Evolutionary conservation across 2,329 filamentous ascomycete genomes (phyloP).

Genomic region (Fusarium tupiense): DNA sequence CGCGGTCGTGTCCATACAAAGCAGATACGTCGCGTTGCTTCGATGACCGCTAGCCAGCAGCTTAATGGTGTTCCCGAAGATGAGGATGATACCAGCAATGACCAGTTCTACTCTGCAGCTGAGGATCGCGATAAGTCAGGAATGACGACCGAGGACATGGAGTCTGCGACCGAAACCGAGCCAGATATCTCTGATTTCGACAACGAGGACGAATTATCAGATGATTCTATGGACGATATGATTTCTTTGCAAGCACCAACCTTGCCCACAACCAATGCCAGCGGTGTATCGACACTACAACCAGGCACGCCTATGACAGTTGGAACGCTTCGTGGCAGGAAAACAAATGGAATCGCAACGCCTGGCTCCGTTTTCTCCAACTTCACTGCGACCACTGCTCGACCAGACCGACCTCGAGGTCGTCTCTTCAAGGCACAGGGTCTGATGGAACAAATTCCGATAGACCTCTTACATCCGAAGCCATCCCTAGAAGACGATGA

Average conservation of each 20-base stretch:
- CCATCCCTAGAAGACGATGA: slow-evolving; percentile 83
- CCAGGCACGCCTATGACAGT: slow-evolving; percentile 82
- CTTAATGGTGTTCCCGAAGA: slow-evolving; percentile 69
- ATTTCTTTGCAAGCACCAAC: slow-evolving; percentile 87
- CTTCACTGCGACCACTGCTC: slow-evolving; percentile 84
- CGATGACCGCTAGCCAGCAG: slow-evolving; percentile 52
- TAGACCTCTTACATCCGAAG: slow-evolving; percentile 85
- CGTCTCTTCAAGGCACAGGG: slow-evolving; percentile 88
- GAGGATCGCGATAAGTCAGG: slow-evolving; percentile 77
- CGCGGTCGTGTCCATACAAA: slow-evolving; percentile 67
- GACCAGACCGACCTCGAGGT: slow-evolving; percentile 75
- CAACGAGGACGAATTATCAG: slow-evolving; percentile 80
- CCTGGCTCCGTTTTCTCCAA: slow-evolving; percentile 91
- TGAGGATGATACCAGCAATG: slow-evolving; percentile 85
- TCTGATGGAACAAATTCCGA: slow-evolving; percentile 74
- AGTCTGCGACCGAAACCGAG: slow-evolving; percentile 68
- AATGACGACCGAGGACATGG: slow-evolving; percentile 66
- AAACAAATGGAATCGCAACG: slow-evolving; percentile 78
- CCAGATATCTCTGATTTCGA: slow-evolving; percentile 71
- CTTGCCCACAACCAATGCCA: slow-evolving; percentile 79
- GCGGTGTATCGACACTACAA: slow-evolving; percentile 81
- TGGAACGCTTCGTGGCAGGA: slow-evolving; percentile 66
- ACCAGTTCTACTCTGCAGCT: slow-evolving; percentile 91
- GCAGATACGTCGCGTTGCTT: slow-evolving; percentile 58
- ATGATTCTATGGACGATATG: slow-evolving; percentile 92